Evolutionary conservation across 1,284 basidiomycete species (phyloP).

Genomic region (Hymenochaete sp.): DNA sequence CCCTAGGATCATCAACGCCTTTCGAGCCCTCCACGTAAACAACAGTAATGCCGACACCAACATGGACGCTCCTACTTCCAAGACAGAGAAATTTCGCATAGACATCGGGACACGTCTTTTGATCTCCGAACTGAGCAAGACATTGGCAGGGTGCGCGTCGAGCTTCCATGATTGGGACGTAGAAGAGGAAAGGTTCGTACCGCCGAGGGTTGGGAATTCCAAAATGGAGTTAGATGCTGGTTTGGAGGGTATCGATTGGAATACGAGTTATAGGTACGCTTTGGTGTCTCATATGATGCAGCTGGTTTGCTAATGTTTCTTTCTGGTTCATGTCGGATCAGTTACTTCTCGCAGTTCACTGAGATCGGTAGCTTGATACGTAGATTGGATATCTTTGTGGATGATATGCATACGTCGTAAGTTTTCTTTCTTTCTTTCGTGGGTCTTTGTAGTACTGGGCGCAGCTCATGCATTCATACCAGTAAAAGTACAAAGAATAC

Average conservation of each 20-base stretch:
- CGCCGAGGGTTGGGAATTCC: slow-evolving; percentile 25
- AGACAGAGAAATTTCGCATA: slow-evolving; percentile 28
- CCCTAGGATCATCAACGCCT: slow-evolving; percentile 50
- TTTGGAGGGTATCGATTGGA: slow-evolving; percentile 46
- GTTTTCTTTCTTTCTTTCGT: background rate
- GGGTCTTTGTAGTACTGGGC: background rate
- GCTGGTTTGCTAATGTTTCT: background rate
- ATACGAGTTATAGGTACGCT: slow-evolving; percentile 45
- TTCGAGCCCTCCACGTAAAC: slow-evolving; percentile 42
- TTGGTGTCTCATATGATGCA: background rate
- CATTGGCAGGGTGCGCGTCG: slow-evolving; percentile 58
- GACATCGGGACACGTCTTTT: slow-evolving; percentile 41
- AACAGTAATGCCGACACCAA: slow-evolving; percentile 39
- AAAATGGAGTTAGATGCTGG: slow-evolving; percentile 29
- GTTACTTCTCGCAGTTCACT: slow-evolving; percentile 51
- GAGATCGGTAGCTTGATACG: slow-evolving; percentile 55
- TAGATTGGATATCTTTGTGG: slow-evolving; percentile 49
- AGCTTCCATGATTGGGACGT: slow-evolving; percentile 52
- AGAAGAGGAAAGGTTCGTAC: slow-evolving; percentile 40
- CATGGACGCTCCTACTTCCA: slow-evolving; percentile 37
- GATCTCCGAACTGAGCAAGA: slow-evolving; percentile 42
- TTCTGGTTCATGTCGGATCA: slow-evolving; percentile 23
- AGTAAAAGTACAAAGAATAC: background rate
- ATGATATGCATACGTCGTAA: slow-evolving; percentile 24
- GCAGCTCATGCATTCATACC: background rate